Evolutionary conservation across 208 protist genomes (phyloP).

Genomic region (Leishmania guyanensis): DNA sequence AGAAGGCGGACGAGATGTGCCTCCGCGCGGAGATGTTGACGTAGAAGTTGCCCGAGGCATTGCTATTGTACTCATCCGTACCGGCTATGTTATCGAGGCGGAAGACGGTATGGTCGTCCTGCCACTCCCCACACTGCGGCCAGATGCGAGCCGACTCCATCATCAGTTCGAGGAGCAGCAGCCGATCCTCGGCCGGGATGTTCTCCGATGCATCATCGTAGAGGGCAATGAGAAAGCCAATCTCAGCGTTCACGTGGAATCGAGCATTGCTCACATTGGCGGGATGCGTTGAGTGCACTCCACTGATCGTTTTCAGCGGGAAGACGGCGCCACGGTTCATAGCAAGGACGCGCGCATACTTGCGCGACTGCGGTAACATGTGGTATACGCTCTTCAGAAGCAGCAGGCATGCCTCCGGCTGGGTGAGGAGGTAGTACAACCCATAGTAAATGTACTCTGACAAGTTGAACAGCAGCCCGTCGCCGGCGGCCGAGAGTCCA

Average conservation of each 20-base stretch:
- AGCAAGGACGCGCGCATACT: slow-evolving; percentile 65
- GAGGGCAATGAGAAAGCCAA: slow-evolving; percentile 76
- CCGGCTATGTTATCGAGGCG: slow-evolving; percentile 86
- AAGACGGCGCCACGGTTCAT: slow-evolving; percentile 79
- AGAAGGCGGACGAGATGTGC: slow-evolving; percentile 64
- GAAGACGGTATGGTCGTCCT: slow-evolving; percentile 72
- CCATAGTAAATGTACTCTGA: slow-evolving; percentile 85
- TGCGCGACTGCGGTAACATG: slow-evolving; percentile 73
- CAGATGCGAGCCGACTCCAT: slow-evolving; percentile 88
- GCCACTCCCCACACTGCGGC: slow-evolving; percentile 86
- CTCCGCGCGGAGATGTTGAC: slow-evolving; percentile 85
- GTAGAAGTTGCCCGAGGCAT: slow-evolving; percentile 87
- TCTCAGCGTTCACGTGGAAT: slow-evolving; percentile 84
- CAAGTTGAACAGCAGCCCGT: slow-evolving; percentile 75
- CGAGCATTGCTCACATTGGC: slow-evolving; percentile 62
- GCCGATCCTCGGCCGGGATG: slow-evolving; percentile 56
- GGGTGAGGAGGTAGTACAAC: slow-evolving; percentile 84
- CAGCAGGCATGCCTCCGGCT: slow-evolving; percentile 52
- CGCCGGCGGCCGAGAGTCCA: slow-evolving; percentile 65
- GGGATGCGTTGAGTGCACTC: slow-evolving; percentile 41
- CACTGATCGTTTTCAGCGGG: slow-evolving; percentile 78
- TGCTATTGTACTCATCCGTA: slow-evolving; percentile 84
- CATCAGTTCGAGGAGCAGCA: slow-evolving; percentile 83
- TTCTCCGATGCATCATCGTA: slow-evolving; percentile 65
- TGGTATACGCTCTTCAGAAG: slow-evolving; percentile 75